A percentile compares a stretch with the other conserved stretches of the same genome.
Evolutionary conservation across 1,284 basidiomycete species (phyloP).

Genomic region (Lignosus rhinocerotis): DNA sequence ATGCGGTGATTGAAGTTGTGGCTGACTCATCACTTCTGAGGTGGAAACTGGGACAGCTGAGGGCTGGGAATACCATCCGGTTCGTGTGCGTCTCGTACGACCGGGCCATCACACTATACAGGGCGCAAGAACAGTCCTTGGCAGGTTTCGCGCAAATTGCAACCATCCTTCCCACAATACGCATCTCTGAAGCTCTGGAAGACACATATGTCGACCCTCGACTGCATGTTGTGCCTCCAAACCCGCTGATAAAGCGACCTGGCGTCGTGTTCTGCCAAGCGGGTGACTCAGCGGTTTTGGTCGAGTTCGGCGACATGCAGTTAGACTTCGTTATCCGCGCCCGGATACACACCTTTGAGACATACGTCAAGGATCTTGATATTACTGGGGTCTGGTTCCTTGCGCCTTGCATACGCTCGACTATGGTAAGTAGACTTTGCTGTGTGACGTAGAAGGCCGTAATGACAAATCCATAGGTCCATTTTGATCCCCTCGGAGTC

Average conservation of each 20-base stretch:
- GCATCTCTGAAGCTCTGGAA: neutral
- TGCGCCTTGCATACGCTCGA: slow-evolving; percentile 58
- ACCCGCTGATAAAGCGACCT: slow-evolving; percentile 21
- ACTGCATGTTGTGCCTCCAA: slow-evolving; percentile 32
- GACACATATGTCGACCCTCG: slow-evolving; percentile 34
- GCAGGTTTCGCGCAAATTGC: neutral
- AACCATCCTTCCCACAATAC: neutral
- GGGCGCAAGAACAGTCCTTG: slow-evolving; percentile 4
- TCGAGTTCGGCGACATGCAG: slow-evolving; percentile 57
- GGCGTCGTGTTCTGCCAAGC: slow-evolving; percentile 51
- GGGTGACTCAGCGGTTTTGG: slow-evolving; percentile 56
- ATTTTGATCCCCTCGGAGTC: slow-evolving; percentile 44
- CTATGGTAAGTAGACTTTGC: slow-evolving; percentile 41
- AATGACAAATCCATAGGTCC: slow-evolving; percentile 37
- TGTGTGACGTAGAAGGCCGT: neutral
- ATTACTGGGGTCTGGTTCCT: slow-evolving; percentile 44
- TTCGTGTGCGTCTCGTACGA: slow-evolving; percentile 51
- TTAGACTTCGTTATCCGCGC: slow-evolving; percentile 54
- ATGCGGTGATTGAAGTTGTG: no score
- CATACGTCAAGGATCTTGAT: slow-evolving; percentile 35
- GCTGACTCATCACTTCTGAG: slow-evolving; percentile 28
- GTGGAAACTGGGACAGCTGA: slow-evolving; percentile 67
- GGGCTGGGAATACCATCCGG: slow-evolving; percentile 49
- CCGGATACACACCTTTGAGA: slow-evolving; percentile 57
- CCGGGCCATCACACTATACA: slow-evolving; percentile 25